Conservation (phyloP, 257 asterid genomes). For the Nicotiana noctiflora region DNA sequence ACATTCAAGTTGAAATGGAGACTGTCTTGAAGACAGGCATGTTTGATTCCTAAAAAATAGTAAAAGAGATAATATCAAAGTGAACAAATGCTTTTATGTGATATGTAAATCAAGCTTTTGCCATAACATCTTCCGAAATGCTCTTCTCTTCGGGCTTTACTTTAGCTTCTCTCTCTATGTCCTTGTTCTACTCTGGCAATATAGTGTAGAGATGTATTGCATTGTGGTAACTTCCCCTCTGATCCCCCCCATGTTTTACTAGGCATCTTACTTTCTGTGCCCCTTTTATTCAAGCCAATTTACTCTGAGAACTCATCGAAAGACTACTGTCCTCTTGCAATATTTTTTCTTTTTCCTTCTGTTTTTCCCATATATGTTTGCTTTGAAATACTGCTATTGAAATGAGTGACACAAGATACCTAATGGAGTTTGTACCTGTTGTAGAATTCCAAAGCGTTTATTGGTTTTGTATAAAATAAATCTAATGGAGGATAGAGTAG, state of each 20-base stretch:
- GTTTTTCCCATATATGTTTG: neutral
- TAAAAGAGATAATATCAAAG: neutral
- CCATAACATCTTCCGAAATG: neutral
- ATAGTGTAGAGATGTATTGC: neutral
- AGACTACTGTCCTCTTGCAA: neutral
- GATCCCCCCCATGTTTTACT: neutral
- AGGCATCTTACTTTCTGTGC: neutral
- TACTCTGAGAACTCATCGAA: neutral
- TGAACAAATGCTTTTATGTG: neutral
- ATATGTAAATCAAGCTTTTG: neutral
- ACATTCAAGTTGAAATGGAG: conserved; percentile 3
- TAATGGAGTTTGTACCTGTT: neutral
- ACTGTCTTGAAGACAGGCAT: neutral
- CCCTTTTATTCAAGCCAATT: neutral
- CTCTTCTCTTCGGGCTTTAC: neutral
- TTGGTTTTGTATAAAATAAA: too few relatives aligned
- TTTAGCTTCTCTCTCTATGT: neutral
- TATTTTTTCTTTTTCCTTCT: neutral
- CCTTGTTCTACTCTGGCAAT: neutral
- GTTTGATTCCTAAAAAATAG: neutral
- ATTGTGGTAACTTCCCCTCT: neutral
- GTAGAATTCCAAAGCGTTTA: neutral
- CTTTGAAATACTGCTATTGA: neutral
- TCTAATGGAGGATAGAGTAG: neutral
- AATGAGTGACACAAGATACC: neutral